phyloP scores from a whole-genome alignment of 352 stramenopile species.

The Heterotrichella gracilis region DNA sequence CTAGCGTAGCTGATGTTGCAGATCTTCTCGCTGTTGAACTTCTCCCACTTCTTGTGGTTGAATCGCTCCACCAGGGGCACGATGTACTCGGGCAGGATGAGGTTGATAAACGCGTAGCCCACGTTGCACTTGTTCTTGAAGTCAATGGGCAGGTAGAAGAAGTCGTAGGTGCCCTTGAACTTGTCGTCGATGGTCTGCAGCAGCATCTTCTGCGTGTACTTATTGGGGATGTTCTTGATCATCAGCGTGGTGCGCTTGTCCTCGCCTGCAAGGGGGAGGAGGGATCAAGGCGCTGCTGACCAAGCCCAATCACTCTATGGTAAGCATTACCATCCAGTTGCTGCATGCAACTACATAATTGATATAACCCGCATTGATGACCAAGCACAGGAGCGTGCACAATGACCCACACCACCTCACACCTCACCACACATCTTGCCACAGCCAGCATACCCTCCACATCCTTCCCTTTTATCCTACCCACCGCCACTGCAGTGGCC shows the following conservation, averaged over 20 bases:
- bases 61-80: slow-evolving; percentile 21
- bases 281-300: no score
- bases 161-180: slow-evolving; percentile 62
- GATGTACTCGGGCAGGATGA: slow-evolving; percentile 40
- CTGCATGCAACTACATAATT: no score
- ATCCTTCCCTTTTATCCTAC: no score
- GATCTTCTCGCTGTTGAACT: slow-evolving; percentile 97
- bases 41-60: slow-evolving; percentile 42
- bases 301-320: no score
- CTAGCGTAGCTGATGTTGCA: slow-evolving; percentile 86
- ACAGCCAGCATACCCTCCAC: no score
- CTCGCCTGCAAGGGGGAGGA: no score
- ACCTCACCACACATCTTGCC: no score
- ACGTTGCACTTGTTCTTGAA: slow-evolving; percentile 99
- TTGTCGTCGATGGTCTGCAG: slow-evolving; percentile 70
- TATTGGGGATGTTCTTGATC: slow-evolving; percentile 99
- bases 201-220: slow-evolving; percentile 96
- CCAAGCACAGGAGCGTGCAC: no score
- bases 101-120: slow-evolving; percentile 98
- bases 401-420: no score
- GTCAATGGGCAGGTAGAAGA: slow-evolving; percentile 99
- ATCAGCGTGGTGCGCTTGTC: slow-evolving; percentile 90
- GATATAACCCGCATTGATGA: no score
- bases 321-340: no score
- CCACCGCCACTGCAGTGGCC: no score